phyloP scores from a whole-genome alignment of 768 basidiomycete species.

The Chalciporus chontae region DNA sequence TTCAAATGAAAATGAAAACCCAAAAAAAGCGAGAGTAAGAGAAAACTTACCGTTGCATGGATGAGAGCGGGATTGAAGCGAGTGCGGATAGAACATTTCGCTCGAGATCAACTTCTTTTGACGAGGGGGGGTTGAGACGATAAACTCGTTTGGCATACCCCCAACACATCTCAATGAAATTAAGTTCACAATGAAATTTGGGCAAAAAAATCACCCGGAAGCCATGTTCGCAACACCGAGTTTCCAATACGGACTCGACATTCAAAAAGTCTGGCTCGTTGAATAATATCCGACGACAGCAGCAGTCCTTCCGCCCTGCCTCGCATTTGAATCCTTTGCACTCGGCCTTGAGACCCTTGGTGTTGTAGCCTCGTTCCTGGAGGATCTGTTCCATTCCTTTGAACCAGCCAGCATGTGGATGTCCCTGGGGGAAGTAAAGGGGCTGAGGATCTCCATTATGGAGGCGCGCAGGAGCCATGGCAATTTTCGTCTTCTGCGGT shows the following conservation, averaged over 20 bases:
- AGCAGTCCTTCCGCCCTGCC: not conserved
- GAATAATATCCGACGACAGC: not conserved
- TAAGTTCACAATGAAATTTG: constrained; percentile 30
- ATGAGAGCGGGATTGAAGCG: too few relatives aligned
- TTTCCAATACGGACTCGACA: not conserved
- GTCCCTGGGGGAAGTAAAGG: constrained; percentile 19
- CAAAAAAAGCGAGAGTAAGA: too few relatives aligned
- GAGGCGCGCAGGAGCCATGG: constrained; percentile 4
- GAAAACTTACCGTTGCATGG: too few relatives aligned
- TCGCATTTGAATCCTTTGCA: constrained; percentile 27
- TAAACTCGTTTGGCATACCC: not conserved
- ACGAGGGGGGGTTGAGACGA: too few relatives aligned
- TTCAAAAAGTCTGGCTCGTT: not conserved
- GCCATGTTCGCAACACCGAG: not conserved
- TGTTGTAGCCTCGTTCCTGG: constrained; percentile 17
- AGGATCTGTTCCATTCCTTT: constrained; percentile 31
- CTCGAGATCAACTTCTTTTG: too few relatives aligned
- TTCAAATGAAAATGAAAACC: too few relatives aligned
- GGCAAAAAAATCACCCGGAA: constrained; percentile 19
- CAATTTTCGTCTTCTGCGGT: constrained; percentile 13
- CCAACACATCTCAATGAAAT: constrained; percentile 33
- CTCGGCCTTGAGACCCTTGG: constrained; percentile 13
- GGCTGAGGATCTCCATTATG: constrained; percentile 14
- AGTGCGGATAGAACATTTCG: too few relatives aligned
- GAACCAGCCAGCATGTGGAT: constrained; percentile 23